Evolutionary conservation across 2,329 filamentous ascomycete genomes (phyloP).

Genomic region (Claviceps pusilla): DNA sequence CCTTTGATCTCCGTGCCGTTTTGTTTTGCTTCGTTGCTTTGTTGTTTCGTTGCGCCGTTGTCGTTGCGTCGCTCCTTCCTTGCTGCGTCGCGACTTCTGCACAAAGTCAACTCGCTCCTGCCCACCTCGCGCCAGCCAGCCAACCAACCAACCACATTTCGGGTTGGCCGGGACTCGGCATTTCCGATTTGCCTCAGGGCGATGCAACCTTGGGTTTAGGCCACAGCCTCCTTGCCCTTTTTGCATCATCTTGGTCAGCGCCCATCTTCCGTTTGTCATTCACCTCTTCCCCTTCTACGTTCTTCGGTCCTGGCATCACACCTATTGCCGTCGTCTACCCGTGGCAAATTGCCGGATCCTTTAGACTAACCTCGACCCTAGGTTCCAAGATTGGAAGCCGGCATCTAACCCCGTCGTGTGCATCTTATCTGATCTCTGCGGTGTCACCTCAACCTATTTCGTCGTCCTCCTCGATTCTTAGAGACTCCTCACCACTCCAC

Average conservation of each 20-base stretch:
- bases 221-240: not conserved
- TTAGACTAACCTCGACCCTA: not conserved
- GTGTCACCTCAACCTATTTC: not conserved
- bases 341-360: not conserved
- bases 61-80: not conserved
- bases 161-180: constrained; percentile 4
- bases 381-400: not conserved
- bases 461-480: not conserved
- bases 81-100: not conserved
- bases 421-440: constrained; percentile 4
- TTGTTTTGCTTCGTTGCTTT: not conserved
- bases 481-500: not conserved
- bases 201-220: not conserved
- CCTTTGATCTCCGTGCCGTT: not conserved
- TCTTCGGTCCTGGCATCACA: not conserved
- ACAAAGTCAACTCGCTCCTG: not conserved
- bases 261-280: not conserved
- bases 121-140: not conserved
- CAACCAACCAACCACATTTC: constrained; percentile 4
- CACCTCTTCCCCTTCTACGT: not conserved
- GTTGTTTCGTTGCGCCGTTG: not conserved
- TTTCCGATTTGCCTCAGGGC: constrained; percentile 4
- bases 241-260: too few species aligned
- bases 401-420: not conserved
- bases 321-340: not conserved